A percentile compares a stretch with the other conserved stretches of the same genome.
Evolutionary conservation across 768 basidiomycete species (phyloP).

Genomic region (Mycena vitilis): DNA sequence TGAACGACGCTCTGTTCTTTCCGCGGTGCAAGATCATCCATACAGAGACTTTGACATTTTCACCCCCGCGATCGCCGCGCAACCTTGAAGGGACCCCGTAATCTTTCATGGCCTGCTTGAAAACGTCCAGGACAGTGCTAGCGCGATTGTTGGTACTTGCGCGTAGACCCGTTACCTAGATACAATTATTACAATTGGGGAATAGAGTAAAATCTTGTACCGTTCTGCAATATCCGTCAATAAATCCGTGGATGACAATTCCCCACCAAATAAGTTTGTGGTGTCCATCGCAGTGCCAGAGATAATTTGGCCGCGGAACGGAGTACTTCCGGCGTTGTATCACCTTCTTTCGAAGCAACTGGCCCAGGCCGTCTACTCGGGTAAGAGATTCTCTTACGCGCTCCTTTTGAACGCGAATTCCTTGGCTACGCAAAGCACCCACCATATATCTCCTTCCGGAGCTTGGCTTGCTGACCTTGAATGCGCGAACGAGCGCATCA

Average conservation of each 20-base stretch:
- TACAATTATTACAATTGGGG: too few relatives aligned
- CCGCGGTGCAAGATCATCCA: constrained; percentile 50
- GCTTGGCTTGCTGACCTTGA: constrained; percentile 34
- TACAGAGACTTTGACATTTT: constrained; percentile 47
- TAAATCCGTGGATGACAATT: too few relatives aligned
- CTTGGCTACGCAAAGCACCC: constrained; percentile 36
- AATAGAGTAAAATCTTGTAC: too few relatives aligned
- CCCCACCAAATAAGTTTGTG: constrained; percentile 42
- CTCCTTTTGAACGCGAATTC: constrained; percentile 36
- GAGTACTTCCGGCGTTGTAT: constrained; percentile 34
- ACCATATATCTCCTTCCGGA: constrained; percentile 41
- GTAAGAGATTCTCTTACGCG: constrained; percentile 34
- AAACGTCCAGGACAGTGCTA: constrained; percentile 43
- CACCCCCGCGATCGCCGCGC: constrained; percentile 47
- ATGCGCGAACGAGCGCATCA: constrained; percentile 14
- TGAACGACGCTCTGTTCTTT: constrained; percentile 44
- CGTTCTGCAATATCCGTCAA: too few relatives aligned
- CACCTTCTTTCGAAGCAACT: constrained; percentile 31
- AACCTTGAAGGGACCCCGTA: constrained; percentile 46
- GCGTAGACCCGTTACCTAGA: constrained; percentile 40
- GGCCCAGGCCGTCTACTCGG: constrained; percentile 40
- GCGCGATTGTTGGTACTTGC: constrained; percentile 45
- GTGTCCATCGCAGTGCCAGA: constrained; percentile 37
- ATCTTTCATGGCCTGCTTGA: constrained; percentile 36
- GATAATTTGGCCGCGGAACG: constrained; percentile 36